phyloP scores from a whole-genome alignment of 78 protist genomes.

The Dictyostelium capitatum region DNA sequence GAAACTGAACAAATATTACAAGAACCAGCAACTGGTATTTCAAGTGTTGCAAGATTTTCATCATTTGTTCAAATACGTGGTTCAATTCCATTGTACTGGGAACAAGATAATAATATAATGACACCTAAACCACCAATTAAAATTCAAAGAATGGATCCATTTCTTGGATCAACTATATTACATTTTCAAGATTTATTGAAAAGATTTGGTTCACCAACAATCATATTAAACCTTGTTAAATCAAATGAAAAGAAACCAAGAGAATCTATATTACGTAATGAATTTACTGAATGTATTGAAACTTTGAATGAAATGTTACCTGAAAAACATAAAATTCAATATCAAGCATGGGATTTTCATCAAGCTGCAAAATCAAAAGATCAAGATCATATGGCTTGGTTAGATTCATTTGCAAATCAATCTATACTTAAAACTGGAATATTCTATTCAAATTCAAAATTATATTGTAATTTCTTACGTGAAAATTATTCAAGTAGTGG shows the following conservation, averaged over 20 bases:
- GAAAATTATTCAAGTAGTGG: not conserved
- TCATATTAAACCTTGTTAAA: conserved; percentile 92
- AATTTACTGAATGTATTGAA: conserved; percentile 76
- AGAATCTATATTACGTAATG: conserved; percentile 87
- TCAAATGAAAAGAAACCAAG: conserved; percentile 94
- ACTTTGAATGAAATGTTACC: conserved; percentile 88
- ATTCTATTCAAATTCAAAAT: conserved; percentile 26
- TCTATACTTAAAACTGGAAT: conserved; percentile 63
- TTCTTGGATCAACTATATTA: conserved; percentile 83
- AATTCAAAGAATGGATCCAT: conserved; percentile 92
- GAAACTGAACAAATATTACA: conserved; percentile 98
- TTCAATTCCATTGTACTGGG: conserved; percentile 98
- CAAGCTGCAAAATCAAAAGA: conserved; percentile 77
- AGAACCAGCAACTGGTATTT: conserved; percentile 95
- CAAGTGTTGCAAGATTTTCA: conserved; percentile 92
- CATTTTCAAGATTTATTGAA: conserved; percentile 93
- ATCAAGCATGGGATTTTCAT: conserved; percentile 88
- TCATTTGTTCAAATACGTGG: conserved; percentile 92
- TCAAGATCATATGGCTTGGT: conserved; percentile 78
- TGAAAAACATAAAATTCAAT: conserved; percentile 43
- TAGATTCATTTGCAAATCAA: conserved; percentile 64
- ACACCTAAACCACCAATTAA: conserved; percentile 87
- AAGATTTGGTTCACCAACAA: conserved; percentile 92
- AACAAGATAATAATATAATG: conserved; percentile 89
- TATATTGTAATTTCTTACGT: conserved; percentile 17